Base-by-base conservation (phyloP, 192 early-diverging fungal genomes). In the Podila verticillata region DNA sequence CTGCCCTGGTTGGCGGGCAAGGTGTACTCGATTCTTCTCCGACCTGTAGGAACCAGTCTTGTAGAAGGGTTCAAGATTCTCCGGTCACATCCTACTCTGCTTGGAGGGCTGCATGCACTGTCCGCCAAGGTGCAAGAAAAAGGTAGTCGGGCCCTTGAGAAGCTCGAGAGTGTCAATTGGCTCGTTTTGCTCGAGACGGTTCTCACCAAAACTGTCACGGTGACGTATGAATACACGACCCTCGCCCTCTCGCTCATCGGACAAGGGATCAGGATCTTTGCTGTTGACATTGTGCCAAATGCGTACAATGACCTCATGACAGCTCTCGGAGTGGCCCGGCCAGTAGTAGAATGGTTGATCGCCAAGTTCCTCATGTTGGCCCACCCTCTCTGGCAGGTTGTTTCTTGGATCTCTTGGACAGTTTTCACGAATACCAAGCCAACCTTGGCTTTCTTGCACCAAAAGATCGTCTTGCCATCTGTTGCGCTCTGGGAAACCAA, bases 101-200 rank as follows among this genome's bases (percentile, higher is more conserved):
- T 80, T 44, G 65, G 65, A 7, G 77, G 77, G 10, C 48, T 80
- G 20, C 70, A 68, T 6, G 77, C 77, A 44, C 24, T 80, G 22
- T 64, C 70, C 22, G 56, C 34, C 28, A 80, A 67, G 48, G 47
- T 60, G n/a, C 48, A 68, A 10, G 65, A 68, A 44, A 71, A 63
- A 22, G n/a, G 39, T 29, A 48, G 15, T 2, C 36, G 47, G 13
- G 75, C 22, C 7, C 44, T 78, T n/a, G 29, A 66, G 22, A n/a
- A 63, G 44, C 69, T 79, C 19, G 69, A 79, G 57, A 70, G 75
- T 20, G 69, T 79, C 36, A 71, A 79, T 35, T 80, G 77, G 77
- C 28, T 80, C 20, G 20, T 72, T 7, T 48, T 80, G 0, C 28
- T 72, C 34, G 70, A 80, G 26, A 72, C 61, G 7, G 57, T 65